Percentiles rank a stretch among this genome's conserved stretches.
Conservation (phyloP, 192 early-diverging fungal species). For the Dispira simplex region DNA sequence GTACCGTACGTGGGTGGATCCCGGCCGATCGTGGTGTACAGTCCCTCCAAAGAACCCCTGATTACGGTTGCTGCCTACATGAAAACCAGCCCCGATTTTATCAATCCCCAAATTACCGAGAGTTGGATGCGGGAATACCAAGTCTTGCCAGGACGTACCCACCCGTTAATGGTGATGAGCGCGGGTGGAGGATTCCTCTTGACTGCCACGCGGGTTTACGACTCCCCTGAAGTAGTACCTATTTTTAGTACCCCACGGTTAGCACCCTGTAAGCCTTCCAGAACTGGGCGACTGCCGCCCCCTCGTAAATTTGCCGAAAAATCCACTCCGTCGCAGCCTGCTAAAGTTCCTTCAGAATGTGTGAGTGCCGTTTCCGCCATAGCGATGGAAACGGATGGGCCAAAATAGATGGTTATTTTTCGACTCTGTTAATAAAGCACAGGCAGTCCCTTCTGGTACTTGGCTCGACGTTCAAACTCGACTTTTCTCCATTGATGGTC, state of each 20-base stretch:
- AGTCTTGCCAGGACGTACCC: slow-evolving; percentile 63
- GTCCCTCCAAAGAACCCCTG: slow-evolving; percentile 44
- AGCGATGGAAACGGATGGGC: too few species aligned
- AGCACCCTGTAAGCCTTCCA: neutral
- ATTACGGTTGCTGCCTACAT: slow-evolving; percentile 47
- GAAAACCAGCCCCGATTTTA: slow-evolving; percentile 43
- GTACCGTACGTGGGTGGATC: slow-evolving; percentile 65
- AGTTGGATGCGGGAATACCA: slow-evolving; percentile 84
- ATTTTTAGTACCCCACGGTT: neutral
- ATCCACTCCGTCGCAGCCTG: too few species aligned
- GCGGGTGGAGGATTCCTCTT: slow-evolving; percentile 57
- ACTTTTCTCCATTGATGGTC: too few species aligned
- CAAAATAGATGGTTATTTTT: too few species aligned
- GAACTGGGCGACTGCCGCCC: neutral
- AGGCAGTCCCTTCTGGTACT: too few species aligned
- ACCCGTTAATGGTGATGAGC: slow-evolving; percentile 62
- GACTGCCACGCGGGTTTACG: slow-evolving; percentile 35
- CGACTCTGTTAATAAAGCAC: too few species aligned
- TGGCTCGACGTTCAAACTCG: too few species aligned
- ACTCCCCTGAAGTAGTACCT: slow-evolving; percentile 4
- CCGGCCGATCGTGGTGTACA: slow-evolving; percentile 73
- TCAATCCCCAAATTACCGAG: slow-evolving; percentile 80
- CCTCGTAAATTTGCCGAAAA: too few species aligned
- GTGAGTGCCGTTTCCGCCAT: too few species aligned
- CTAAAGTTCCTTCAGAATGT: too few species aligned